A percentile compares a stretch with the other conserved stretches of the same genome.
These are phyloP conservation scores for Colletotrichum acutatum DNA, from an alignment of 2,329 filamentous ascomycete species.

Conservation along the genomic window DNA sequence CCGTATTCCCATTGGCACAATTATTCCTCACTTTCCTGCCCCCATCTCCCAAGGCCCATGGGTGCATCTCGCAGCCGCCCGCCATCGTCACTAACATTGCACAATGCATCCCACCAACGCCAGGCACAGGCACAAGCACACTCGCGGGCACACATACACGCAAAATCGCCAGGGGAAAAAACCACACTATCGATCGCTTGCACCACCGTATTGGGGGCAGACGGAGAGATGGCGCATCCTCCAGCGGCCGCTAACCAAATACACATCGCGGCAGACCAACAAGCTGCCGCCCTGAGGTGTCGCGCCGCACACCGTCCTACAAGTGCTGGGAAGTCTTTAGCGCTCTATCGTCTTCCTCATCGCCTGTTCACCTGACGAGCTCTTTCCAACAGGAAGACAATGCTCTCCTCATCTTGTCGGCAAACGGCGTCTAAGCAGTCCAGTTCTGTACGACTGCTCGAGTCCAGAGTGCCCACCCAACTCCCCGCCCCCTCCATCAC, in stretches of 20 bases:
- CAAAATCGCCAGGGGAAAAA: neutral
- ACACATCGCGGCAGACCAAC: neutral
- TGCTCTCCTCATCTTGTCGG: neutral
- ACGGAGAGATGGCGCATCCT: neutral
- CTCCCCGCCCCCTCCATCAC: neutral
- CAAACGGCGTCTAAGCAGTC: constrained; percentile 3
- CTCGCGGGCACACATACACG: too few species aligned
- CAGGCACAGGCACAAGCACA: neutral
- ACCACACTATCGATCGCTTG: constrained; percentile 13
- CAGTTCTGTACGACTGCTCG: neutral
- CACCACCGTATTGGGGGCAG: constrained; percentile 1
- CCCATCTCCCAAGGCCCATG: neutral
- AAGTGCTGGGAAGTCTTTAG: constrained; percentile 19
- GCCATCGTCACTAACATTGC: constrained; percentile 9
- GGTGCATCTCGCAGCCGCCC: constrained; percentile 21
- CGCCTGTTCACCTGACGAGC: neutral
- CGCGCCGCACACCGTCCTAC: constrained; percentile 22
- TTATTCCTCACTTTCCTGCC: neutral
- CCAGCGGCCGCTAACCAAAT: neutral
- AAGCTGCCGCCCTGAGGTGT: constrained; percentile 15
- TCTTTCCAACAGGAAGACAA: neutral
- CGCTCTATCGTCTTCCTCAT: neutral
- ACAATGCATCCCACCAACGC: constrained; percentile 1
- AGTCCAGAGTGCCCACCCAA: neutral
- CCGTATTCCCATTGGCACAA: constrained; percentile 8